Base-by-base conservation (phyloP, 805 yeast genomes). In the Yamadazyma phyllophila region DNA sequence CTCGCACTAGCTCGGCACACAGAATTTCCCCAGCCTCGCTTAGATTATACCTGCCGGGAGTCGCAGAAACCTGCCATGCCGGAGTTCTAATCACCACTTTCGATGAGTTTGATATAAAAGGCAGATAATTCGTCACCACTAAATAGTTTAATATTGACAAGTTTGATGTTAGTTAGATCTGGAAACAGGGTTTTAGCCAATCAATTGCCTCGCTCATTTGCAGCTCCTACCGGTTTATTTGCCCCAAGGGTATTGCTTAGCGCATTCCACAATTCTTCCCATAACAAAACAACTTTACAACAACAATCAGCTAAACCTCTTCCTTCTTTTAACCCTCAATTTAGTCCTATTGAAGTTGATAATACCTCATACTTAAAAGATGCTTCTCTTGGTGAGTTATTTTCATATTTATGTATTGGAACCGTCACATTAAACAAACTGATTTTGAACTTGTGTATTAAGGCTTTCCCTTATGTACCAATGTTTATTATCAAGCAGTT, bases 391-490 rank as follows among this genome's bases (percentile, higher is more conserved):
- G 60, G 73, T 5, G 86, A 85, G 61, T 67, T 87, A 43, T 62
- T 85, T 38, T 83, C 88, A 1, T 78, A 81, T 51, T 77, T 82
- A 33, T 68, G 83, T 47, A 85, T 87, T 52, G 94, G 94, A 6
- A 48, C 80, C 35, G 84, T 84, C 35, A 85, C 92, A 1, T 52
- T 83, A 29, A 81, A 81, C 61, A 83, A 81, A 56, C 75, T 83
- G 30, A 73, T 82, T 29, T 71, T 87, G 51, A 71, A 83, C 48
- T 46, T 78, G 7, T 83, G 82, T 40, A 82, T 85, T 56, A 81
- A 77, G 53, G 36, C 78, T 6, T 87, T 86, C 67, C 95, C 95
- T 2, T 80, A 76, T 52, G 78, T 84, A 7, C 98, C 98, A 15
- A 71, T 85, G 53, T 73, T 79, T 50, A 43, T 89, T 35, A 76